Base-by-base conservation (phyloP, 1,284 basidiomycete species). In the Microbotryum saponariae region DNA sequence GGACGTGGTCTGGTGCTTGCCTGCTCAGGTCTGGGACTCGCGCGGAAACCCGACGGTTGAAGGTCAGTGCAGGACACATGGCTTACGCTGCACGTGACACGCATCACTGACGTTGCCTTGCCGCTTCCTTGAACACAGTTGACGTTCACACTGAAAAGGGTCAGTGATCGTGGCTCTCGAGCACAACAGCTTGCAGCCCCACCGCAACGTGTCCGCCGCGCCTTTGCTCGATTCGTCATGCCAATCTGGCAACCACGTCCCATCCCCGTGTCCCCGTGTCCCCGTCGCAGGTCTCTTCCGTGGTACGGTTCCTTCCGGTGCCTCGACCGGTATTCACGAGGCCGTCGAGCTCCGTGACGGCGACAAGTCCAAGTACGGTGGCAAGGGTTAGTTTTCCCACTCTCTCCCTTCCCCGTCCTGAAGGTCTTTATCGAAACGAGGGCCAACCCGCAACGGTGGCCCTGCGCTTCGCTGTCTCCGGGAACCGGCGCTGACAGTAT, bases 281-380 rank as follows among this genome's bases (percentile, higher is more conserved):
- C 31, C 37, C 23, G 27, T 2, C 12, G 53, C 68, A 94, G 93
- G 94, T 69, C 86, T 86, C 72, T 98, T 88, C 88, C 88, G 91
- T 70, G 90, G 91, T 68, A 85, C 91, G 69, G 96, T 98, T 52
- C 96, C 96, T 61, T 97, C 93, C 62, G 96, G 96, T 77, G 96
- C 96, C 56, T 98, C 94, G 64, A 98, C 94, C 62, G 96, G 96
- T 82, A 81, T 91, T 72, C 91, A 98, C 79, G 96, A 99, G 80
- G 96, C 96, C 69, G 91, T 96, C 70, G 96, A 99, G 81, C 88
- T 98, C 76, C 91, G 96, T 72, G 96, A 99, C 79, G 88, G 87
- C 68, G 94, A 93, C 82, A 94, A 94, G 80, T 79, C 80, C 73
- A 82, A 83, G 73, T 99, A 97, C 78, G 84, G 97, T 74, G 96